Conservation (phyloP, 345 rosid species). For the Salix arbutifolia region DNA sequence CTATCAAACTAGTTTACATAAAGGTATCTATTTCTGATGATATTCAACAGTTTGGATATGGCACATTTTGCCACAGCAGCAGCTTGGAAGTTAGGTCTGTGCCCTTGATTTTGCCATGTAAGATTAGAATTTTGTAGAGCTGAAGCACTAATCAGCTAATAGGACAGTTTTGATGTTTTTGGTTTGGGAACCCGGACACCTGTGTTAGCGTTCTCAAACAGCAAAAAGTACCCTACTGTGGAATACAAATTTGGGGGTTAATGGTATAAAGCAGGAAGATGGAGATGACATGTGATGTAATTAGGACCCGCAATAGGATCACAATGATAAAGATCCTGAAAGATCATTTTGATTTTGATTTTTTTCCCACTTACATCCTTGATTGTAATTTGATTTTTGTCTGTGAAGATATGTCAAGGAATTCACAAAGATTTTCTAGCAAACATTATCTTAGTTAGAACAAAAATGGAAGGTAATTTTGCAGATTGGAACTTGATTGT, state of each 20-base stretch:
- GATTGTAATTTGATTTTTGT: not conserved
- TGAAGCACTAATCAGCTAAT: not conserved
- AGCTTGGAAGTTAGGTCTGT: not conserved
- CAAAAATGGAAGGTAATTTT: not conserved
- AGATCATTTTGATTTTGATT: not conserved
- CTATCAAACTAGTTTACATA: too few relatives aligned
- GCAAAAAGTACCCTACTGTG: not conserved
- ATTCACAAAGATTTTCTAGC: not conserved
- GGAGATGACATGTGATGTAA: not conserved
- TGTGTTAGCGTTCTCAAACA: too few relatives aligned
- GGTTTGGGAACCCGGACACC: too few relatives aligned
- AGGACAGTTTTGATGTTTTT: not conserved
- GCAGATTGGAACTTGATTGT: not conserved
- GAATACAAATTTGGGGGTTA: not conserved
- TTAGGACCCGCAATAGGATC: not conserved
- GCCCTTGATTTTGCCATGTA: not conserved
- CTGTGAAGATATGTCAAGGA: not conserved
- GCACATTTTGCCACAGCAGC: constrained; percentile 4
- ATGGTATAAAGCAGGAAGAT: not conserved
- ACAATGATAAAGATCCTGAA: not conserved
- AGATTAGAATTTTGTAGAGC: not conserved
- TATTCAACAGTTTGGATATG: too few relatives aligned
- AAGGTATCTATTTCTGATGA: too few relatives aligned
- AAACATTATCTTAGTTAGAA: not conserved
- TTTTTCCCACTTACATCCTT: not conserved